phyloP scores from a whole-genome alignment of 176 grass and related monocot genomes.

The Panicum miliaceum region DNA sequence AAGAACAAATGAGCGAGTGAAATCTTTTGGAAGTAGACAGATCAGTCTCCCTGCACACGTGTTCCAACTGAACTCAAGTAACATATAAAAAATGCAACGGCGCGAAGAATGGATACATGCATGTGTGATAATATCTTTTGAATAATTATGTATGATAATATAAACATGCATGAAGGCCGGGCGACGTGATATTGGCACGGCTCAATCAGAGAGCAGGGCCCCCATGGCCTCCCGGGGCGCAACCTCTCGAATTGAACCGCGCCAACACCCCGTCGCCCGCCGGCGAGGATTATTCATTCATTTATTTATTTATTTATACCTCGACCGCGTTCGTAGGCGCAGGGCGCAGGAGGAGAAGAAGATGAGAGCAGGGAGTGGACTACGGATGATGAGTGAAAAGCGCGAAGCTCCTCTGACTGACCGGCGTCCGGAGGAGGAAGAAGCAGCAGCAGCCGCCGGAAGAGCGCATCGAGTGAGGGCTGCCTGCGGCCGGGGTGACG shows the following conservation, averaged over 20 bases:
- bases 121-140: too few species aligned
- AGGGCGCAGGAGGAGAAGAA: background rate
- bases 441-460: background rate
- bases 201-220: constrained; percentile 70
- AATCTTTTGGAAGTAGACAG: too few species aligned
- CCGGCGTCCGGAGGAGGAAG: background rate
- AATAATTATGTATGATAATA: too few species aligned
- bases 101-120: too few species aligned
- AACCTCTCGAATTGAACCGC: constrained; percentile 72
- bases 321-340: too few species aligned
- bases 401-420: constrained; percentile 28
- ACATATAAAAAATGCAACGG: too few species aligned
- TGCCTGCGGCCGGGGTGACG: background rate
- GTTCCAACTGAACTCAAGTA: too few species aligned
- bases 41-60: too few species aligned
- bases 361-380: background rate
- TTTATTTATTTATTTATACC: too few species aligned
- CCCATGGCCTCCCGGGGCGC: constrained; percentile 10
- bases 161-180: too few species aligned
- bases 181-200: constrained; percentile 83
- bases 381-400: too few species aligned
- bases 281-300: background rate
- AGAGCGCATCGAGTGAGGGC: constrained; percentile 24
- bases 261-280: constrained; percentile 51
- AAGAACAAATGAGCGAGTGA: too few species aligned